phyloP scores from a whole-genome alignment of 2,329 filamentous ascomycete genomes.

The Trichoderma aggressivum region DNA sequence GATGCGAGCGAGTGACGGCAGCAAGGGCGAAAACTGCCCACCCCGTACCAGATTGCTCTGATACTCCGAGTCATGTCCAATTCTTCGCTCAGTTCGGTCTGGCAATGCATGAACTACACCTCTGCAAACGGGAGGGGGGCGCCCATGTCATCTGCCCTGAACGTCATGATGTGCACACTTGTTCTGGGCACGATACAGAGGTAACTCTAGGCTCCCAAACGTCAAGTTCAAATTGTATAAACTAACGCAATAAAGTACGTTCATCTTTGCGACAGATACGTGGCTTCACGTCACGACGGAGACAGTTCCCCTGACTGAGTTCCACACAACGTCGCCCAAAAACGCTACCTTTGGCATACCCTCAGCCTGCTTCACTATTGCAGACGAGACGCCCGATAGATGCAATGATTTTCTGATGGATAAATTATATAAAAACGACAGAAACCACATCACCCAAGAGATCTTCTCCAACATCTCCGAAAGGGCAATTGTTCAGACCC shows the following conservation, averaged over 20 bases:
- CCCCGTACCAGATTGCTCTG: neutral
- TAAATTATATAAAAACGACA: too few relatives aligned
- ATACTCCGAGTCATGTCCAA: neutral
- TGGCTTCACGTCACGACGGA: neutral
- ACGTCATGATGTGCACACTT: neutral
- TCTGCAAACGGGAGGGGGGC: neutral
- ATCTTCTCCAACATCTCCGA: neutral
- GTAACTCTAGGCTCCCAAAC: neutral
- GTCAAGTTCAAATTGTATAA: neutral
- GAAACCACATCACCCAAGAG: neutral
- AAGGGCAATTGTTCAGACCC: neutral
- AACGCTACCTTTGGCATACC: neutral
- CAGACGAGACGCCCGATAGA: neutral
- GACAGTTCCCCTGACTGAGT: neutral
- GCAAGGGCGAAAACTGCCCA: neutral
- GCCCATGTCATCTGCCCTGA: neutral
- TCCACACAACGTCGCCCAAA: neutral
- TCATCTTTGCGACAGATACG: neutral
- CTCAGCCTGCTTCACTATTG: neutral
- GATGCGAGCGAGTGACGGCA: neutral
- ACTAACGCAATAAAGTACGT: neutral
- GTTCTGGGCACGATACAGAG: neutral
- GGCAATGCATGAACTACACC: neutral
- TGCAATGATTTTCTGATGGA: neutral
- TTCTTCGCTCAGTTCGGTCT: neutral